Evolutionary conservation across 805 yeast genomes (phyloP).

Genomic region (Martiniozyma abietophila): DNA sequence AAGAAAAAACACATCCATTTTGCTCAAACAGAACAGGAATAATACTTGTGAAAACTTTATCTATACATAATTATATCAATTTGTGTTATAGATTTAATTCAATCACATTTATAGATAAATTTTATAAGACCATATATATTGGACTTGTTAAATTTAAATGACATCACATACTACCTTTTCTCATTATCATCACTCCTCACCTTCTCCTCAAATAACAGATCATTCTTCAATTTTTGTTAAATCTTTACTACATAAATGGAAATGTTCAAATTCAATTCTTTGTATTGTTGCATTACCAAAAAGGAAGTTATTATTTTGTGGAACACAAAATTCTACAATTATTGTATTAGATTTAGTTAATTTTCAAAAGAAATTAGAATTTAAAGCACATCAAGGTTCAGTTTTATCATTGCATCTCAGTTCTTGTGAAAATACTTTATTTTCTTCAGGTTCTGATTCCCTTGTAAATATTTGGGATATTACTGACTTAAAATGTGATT

Average conservation of each 20-base stretch:
- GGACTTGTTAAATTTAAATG: not conserved
- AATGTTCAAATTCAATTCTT: slow-evolving; percentile 59
- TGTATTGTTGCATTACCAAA: slow-evolving; percentile 58
- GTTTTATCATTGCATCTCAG: slow-evolving; percentile 60
- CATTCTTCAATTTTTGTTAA: slow-evolving; percentile 8
- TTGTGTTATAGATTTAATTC: too few species aligned
- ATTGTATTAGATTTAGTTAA: slow-evolving; percentile 59
- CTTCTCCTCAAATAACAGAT: slow-evolving; percentile 9
- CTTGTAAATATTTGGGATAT: slow-evolving; percentile 80
- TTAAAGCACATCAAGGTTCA: slow-evolving; percentile 64
- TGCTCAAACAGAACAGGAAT: too few species aligned
- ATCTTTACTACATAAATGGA: slow-evolving; percentile 60
- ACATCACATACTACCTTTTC: slow-evolving; percentile 7
- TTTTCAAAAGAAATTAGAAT: slow-evolving; percentile 43
- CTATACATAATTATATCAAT: too few species aligned
- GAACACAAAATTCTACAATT: slow-evolving; percentile 81
- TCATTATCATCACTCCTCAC: slow-evolving; percentile 10
- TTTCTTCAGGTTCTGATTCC: slow-evolving; percentile 88
- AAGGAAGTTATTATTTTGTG: slow-evolving; percentile 62
- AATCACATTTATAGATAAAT: too few species aligned
- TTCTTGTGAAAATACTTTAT: slow-evolving; percentile 46
- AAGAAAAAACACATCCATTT: too few species aligned
- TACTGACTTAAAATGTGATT: slow-evolving; percentile 18
- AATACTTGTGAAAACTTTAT: too few species aligned
- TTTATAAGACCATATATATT: too few species aligned